Conservation (phyloP, 1,139 yeast species). For the Pichia sp. region DNA sequence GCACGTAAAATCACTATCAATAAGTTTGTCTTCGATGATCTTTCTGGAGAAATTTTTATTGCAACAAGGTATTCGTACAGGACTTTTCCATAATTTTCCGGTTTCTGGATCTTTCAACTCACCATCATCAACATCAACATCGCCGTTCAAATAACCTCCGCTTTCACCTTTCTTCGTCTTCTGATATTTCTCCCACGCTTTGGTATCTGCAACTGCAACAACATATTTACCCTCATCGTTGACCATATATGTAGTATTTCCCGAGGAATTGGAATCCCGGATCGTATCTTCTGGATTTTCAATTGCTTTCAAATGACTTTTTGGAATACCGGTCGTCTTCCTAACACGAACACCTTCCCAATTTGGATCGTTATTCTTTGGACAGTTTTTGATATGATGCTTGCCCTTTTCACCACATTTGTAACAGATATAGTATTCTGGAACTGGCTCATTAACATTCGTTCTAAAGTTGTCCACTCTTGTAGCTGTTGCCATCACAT, state of each 20-base stretch:
- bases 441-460: constrained; percentile 59
- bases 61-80: constrained; percentile 92
- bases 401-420: constrained; percentile 90
- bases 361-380: constrained; percentile 86
- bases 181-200: constrained; percentile 87
- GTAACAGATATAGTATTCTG: constrained; percentile 93
- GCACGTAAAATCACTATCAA: constrained; percentile 85
- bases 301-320: constrained; percentile 76
- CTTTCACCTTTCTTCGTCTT: constrained; percentile 53
- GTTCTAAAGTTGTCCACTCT: constrained; percentile 50
- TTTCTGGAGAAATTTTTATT: constrained; percentile 51
- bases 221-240: constrained; percentile 96
- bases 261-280: constrained; percentile 12
- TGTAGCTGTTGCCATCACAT: constrained; percentile 75
- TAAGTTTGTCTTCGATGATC: constrained; percentile 64
- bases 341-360: constrained; percentile 90
- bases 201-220: constrained; percentile 87
- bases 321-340: constrained; percentile 96
- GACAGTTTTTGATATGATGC: constrained; percentile 96
- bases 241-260: constrained; percentile 72
- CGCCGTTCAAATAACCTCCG: constrained; percentile 34
- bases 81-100: constrained; percentile 57
- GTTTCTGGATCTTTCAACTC: constrained; percentile 54
- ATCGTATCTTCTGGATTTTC: constrained; percentile 32
- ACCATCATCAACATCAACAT: constrained; percentile 41